Evolutionary conservation across 31 red algal species (phyloP), one percentile per base, ranked within the genome.

Genomic region (Odonthalia washingtoniensis): DNA sequence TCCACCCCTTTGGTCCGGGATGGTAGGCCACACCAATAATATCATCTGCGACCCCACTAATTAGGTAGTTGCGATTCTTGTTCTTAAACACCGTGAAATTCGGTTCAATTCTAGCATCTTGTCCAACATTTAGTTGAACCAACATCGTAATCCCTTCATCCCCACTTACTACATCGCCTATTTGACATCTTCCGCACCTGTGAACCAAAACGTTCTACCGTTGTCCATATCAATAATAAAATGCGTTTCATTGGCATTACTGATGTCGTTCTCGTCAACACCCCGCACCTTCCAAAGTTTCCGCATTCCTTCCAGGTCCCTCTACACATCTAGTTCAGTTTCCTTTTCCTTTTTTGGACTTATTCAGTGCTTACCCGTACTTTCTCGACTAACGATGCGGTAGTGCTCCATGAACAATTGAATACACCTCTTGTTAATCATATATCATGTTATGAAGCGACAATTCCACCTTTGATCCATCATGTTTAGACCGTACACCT

Each of bases 11-110:
- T 57, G 9, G 49, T 14, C 49, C 49, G 9, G 9, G 40, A 24
- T 37, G 9, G 38, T 77, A 77, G 0, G 38, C 31, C 24, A 45
- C 31, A 26, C 40, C 27, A 26, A 27, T 0, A 77, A 77, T 27
- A 45, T 77, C 27, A 40, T 27, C 74, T 16, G 49, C 12, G 9
- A 27, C 67, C 12, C 67, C 26, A 0, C 67, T 14, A 16, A 72
- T 27, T 26, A 36, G 26, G 26, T 26, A 40, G 21, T 57, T 57
- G 49, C 49, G 9, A 57, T 57, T 21, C 49, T 57, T 57, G 21
- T 82, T 82, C 33, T 70, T 27, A 34, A 82, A 82, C 12, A 82
- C 24, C 78, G 68, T 82, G 57, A 82, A 82, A 32, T 18, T 12
- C 16, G 78, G 17, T 6, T 0, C 0, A 12, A 82, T 68, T 12